Conservation (phyloP, 306 rosid genomes). For the Rosa lucieae region DNA sequence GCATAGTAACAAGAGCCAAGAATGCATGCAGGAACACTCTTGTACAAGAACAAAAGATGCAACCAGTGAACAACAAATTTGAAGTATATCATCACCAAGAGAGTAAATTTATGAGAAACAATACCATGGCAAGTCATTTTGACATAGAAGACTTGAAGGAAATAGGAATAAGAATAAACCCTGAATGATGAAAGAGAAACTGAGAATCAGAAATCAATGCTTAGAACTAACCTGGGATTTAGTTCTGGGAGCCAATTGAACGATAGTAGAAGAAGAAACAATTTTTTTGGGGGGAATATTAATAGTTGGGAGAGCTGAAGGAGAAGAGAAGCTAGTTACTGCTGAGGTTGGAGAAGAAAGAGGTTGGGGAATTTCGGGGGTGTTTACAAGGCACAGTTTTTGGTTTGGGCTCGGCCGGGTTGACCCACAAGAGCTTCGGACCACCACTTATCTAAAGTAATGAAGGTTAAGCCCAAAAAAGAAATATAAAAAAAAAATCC, state of each 20-base stretch:
- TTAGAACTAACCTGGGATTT: slow-evolving; percentile 4
- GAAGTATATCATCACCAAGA: not conserved
- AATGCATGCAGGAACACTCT: slow-evolving; percentile 6
- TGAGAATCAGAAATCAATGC: not conserved
- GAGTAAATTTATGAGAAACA: not conserved
- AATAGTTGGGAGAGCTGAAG: not conserved
- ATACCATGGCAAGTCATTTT: not conserved
- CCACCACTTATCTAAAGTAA: no score
- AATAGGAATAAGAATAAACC: not conserved
- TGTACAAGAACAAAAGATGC: not conserved
- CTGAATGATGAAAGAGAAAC: not conserved
- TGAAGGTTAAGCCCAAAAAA: no score
- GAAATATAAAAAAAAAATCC: no score
- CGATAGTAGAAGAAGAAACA: not conserved
- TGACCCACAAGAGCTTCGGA: not conserved
- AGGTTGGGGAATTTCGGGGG: not conserved
- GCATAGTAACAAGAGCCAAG: not conserved
- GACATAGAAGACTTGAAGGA: not conserved
- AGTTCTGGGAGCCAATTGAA: not conserved
- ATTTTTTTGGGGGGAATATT: not conserved
- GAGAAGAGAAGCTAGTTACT: not conserved
- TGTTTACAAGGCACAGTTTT: not conserved
- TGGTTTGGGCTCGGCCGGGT: not conserved
- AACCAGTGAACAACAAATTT: not conserved
- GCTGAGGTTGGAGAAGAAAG: not conserved